Conservation (phyloP, 495 filamentous ascomycete species). For the Neurospora tetrasperma region DNA sequence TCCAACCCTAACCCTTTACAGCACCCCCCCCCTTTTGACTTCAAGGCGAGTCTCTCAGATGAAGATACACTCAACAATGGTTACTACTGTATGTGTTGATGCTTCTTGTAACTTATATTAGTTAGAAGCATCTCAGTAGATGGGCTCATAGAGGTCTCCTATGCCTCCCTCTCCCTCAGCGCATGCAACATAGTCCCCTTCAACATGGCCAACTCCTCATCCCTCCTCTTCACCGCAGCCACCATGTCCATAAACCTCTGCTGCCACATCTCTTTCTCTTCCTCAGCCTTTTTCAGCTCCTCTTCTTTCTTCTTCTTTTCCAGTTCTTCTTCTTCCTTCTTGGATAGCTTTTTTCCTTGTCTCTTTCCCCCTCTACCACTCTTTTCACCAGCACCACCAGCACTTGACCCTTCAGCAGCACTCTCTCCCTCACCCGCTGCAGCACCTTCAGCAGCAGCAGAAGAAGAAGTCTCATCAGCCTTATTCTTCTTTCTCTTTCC, state of each 20-base stretch:
- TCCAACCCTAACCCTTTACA: not conserved
- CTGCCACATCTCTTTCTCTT: conserved; percentile 23
- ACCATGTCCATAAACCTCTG: conserved; percentile 28
- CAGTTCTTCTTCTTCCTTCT: conserved; percentile 17
- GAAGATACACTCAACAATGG: not conserved
- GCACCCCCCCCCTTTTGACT: not conserved
- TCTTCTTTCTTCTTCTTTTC: conserved; percentile 20
- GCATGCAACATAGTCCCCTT: conserved; percentile 16
- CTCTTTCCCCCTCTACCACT: conserved; percentile 8
- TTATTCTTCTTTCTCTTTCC: conserved; percentile 10
- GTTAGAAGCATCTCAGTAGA: too few relatives aligned
- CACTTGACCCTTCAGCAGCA: not conserved
- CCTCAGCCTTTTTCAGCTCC: conserved; percentile 14
- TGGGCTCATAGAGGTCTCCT: too few relatives aligned
- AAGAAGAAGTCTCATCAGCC: not conserved
- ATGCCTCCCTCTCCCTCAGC: conserved; percentile 4
- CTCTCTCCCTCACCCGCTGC: not conserved
- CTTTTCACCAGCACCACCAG: not conserved
- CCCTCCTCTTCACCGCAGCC: conserved; percentile 17
- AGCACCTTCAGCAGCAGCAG: not conserved
- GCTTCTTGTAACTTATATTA: too few relatives aligned
- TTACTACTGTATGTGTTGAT: not conserved
- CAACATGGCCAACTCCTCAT: conserved; percentile 19
- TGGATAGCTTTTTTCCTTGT: conserved; percentile 2
- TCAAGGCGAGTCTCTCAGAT: too few relatives aligned